Evolutionary conservation across 768 basidiomycete genomes (phyloP), one percentile per base, ranked within the genome.

Genomic region (Amanita polypyramis): DNA sequence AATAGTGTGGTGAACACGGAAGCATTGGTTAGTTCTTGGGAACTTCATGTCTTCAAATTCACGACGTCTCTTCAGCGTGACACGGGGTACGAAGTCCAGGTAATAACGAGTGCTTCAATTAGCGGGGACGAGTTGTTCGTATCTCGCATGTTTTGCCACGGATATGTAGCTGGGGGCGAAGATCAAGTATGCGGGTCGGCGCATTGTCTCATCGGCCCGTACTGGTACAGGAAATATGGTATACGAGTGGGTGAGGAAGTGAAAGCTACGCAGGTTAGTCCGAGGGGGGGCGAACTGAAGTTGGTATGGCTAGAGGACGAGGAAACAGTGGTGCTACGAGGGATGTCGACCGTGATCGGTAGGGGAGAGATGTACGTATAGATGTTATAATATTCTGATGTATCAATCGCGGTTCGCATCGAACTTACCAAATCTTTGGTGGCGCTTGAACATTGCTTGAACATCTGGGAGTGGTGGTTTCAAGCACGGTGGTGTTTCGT

Each of bases 171-270:
- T 47, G 55, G 58, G 43, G 62, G 62, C 3, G 76, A 78, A 59
- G 77, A 79, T 50, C 66, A 62, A 14, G 76, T 77, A 6, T 78
- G 75, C 50, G 77, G 77, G 11, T 72, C 72, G 32, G 74, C 76
- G 0, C 77, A 79, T 52, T 68, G 69, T 39, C 46, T 77, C 33
- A 49, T 75, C 30, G 63, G 55, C 2, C 76, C 76, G 2, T 77
- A 78, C 51, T 79, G 76, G 72, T 63, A 62, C 17, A 51, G 50
- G 15, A 70, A 72, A 50, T 58, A 61, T 3, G 61, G 55, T 0
- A 58, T 70, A 17, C 42, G 54, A 4, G 54, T 60, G 4, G 63
- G 64, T 8, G 45, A 58, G 29, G 62, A 68, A 47, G 63, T 73
- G 23, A 54, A 55, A n/a, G 73, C 74, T 4, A 73, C 59, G 50